Evolutionary conservation across 1,139 yeast species (phyloP), one percentile per base, ranked within the genome.

Genomic region (Arxiozyma heterogenica): DNA sequence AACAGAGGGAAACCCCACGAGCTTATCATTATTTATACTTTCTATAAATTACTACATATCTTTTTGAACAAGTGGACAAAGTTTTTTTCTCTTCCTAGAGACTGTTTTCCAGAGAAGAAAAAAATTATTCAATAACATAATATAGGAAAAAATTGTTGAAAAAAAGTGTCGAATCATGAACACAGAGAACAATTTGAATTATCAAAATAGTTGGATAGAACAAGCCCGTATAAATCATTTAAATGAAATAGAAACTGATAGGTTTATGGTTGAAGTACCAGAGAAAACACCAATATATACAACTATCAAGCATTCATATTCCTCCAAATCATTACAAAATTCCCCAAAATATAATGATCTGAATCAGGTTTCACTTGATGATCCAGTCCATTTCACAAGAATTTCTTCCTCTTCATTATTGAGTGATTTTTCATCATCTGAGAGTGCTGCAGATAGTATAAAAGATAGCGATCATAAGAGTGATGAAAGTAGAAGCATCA

Each of bases 361-460:
- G 2, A 21, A 42, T 42, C 51, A 21, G 9, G 47, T 42, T n/a
- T 51, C 67, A 4, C 55, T 68, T 18, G 73, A 72, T 55, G 73
- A 71, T 41, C 75, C 75, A 7, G 66, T 72, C 15, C 67, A 67
- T 52, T 71, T 73, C 57, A 72, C 72, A 25, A 63, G 75, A 41
- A 74, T 73, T 3, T 71, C 75, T 0, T 69, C 75, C 1, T 62
- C 70, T 4, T 67, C 70, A 8, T 63, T 62, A 15, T 48, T 63
- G 41, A 66, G 68, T 53, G 64, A 59, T 4, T 54, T 56, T 21
- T 61, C 68, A 9, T 62, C 63, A 2, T 55, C 58, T 25, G 52
- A 48, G 17, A 44, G 41, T 39, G 7, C 34, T 5, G 17, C 23
- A 15, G 41, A 18, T 27, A 54, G 51, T 25, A 42, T 48, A 25